Percentiles rank a stretch among this genome's conserved stretches.
These are phyloP conservation scores for Phytophthora palmivora DNA, from an alignment of 352 stramenopile species.

Conservation along the genomic window DNA sequence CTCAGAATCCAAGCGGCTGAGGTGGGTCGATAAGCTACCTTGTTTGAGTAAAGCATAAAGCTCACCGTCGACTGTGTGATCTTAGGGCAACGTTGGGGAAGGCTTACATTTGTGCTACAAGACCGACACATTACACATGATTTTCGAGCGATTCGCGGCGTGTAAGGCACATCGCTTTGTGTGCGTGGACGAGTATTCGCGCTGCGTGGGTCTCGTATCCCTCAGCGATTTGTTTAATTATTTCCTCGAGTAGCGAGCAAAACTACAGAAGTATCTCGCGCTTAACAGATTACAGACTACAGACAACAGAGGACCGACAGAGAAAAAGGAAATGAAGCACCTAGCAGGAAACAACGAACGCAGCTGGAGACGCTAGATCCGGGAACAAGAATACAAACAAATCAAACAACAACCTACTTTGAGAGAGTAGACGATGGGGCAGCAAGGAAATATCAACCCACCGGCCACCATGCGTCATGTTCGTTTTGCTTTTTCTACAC, in stretches of 20 bases:
- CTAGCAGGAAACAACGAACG: conserved; percentile 25
- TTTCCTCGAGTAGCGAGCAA: conserved; percentile 81
- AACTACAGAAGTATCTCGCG: conserved; percentile 24
- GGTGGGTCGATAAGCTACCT: conserved; percentile 39
- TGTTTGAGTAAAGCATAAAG: background rate
- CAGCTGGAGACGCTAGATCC: conserved; percentile 14
- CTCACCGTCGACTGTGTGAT: conserved; percentile 17
- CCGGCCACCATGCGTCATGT: conserved; percentile 1
- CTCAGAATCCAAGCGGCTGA: conserved; percentile 86
- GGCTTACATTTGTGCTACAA: conserved; percentile 89
- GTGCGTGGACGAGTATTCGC: conserved; percentile 86
- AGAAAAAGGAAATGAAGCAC: conserved; percentile 32
- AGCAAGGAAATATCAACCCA: conserved; percentile 8
- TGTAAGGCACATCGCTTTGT: conserved; percentile 89
- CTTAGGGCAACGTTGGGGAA: conserved; percentile 84
- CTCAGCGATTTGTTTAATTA: conserved; percentile 93
- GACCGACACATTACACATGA: conserved; percentile 91
- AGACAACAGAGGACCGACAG: conserved; percentile 20
- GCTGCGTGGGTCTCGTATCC: conserved; percentile 85
- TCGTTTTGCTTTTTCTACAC: no score
- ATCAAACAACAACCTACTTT: conserved; percentile 42
- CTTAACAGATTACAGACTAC: conserved; percentile 12
- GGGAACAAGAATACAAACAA: conserved; percentile 40
- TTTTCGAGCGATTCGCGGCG: conserved; percentile 88
- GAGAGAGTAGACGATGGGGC: conserved; percentile 22